Evolutionary conservation across 1,139 yeast genomes (phyloP).

Genomic region (Yamadazyma triangularis): DNA sequence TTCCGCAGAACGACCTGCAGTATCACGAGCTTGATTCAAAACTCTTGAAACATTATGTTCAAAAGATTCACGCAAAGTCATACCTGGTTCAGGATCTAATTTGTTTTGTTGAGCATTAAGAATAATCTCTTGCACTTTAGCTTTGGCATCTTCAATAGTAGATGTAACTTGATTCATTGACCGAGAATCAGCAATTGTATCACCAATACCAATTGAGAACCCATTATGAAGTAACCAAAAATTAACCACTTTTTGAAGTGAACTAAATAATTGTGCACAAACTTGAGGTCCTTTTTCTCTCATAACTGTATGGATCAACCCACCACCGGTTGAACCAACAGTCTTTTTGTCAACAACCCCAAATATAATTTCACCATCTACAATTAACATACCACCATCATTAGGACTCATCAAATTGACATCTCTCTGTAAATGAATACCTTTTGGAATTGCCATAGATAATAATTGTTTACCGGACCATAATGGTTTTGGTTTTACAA

Average conservation of each 20-base stretch:
- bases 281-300: slow-evolving; percentile 93
- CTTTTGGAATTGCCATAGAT: slow-evolving; percentile 91
- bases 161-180: slow-evolving; percentile 93
- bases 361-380: slow-evolving; percentile 90
- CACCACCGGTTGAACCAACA: slow-evolving; percentile 98
- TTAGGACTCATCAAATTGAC: slow-evolving; percentile 80
- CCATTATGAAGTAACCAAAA: slow-evolving; percentile 96
- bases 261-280: slow-evolving; percentile 89
- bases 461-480: slow-evolving; percentile 97
- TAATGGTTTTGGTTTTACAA: slow-evolving; percentile 88
- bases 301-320: slow-evolving; percentile 93
- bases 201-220: slow-evolving; percentile 99
- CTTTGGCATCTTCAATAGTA: slow-evolving; percentile 89
- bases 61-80: slow-evolving; percentile 97
- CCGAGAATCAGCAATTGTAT: slow-evolving; percentile 95
- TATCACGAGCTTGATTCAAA: slow-evolving; percentile 97
- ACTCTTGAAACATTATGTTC: slow-evolving; percentile 96
- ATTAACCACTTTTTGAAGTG: slow-evolving; percentile 91
- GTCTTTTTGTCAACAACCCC: slow-evolving; percentile 98
- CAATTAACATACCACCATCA: slow-evolving; percentile 88
- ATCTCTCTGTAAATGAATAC: slow-evolving; percentile 92
- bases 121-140: slow-evolving; percentile 89
- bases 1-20: slow-evolving; percentile 98
- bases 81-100: slow-evolving; percentile 96
- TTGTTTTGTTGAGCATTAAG: slow-evolving; percentile 85